Percentiles rank a stretch among this genome's conserved stretches.
Evolutionary conservation across 768 basidiomycete genomes (phyloP).

Genomic region (Calocybe gangraenosa): DNA sequence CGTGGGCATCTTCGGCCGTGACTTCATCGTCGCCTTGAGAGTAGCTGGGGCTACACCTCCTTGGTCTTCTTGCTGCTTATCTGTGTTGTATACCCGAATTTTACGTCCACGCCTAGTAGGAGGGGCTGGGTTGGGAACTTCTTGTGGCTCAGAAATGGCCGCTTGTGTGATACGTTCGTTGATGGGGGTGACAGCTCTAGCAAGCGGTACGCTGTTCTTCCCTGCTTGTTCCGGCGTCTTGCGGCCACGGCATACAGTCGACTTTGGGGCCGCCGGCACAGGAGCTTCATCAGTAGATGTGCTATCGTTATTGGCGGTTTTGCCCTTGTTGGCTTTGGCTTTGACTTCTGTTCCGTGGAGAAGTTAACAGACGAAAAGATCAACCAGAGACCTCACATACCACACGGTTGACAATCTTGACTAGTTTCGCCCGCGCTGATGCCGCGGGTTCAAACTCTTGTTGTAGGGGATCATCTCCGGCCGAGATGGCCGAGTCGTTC

Average conservation of each 20-base stretch:
- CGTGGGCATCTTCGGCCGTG: background rate
- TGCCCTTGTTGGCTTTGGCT: background rate
- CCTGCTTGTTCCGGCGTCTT: slow-evolving; percentile 19
- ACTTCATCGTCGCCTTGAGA: slow-evolving; percentile 8
- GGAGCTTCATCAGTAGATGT: background rate
- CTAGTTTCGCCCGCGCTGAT: background rate
- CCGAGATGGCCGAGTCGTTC: too few species aligned
- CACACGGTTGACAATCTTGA: background rate
- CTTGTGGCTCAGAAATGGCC: slow-evolving; percentile 19
- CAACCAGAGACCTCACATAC: background rate
- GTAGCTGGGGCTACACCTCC: slow-evolving; percentile 5
- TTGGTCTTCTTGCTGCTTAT: too few species aligned
- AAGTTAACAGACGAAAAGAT: background rate
- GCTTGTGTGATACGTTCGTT: slow-evolving; percentile 13
- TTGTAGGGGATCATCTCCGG: too few species aligned
- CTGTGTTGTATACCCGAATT: slow-evolving; percentile 12
- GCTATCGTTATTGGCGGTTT: background rate
- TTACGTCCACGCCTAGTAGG: slow-evolving; percentile 19
- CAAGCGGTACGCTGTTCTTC: slow-evolving; percentile 4
- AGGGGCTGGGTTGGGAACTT: slow-evolving; percentile 8
- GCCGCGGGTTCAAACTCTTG: background rate
- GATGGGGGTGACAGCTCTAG: slow-evolving; percentile 6
- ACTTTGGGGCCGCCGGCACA: background rate
- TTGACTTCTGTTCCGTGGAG: slow-evolving; percentile 6
- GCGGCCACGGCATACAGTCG: slow-evolving; percentile 2